These are phyloP conservation scores for Apophysomyces ossiformis DNA, from an alignment of 371 early-diverging fungal species.

Conservation along the genomic window DNA sequence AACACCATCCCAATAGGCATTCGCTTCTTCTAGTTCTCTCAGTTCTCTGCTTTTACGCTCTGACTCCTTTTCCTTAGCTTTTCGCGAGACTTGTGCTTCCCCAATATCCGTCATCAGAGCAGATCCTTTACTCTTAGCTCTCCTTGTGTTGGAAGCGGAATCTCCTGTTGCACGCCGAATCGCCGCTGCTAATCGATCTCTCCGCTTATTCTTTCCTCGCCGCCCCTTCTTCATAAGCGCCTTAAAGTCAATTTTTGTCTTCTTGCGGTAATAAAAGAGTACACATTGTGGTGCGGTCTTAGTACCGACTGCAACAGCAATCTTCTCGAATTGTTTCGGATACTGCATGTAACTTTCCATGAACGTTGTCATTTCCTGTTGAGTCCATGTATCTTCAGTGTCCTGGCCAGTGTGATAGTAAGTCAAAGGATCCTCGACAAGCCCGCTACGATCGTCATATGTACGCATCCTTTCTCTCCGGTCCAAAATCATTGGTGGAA, in stretches of 20 bases:
- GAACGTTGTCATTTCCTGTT: slow-evolving; percentile 81
- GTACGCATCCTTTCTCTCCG: slow-evolving; percentile 60
- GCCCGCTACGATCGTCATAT: slow-evolving; percentile 67
- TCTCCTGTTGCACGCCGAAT: slow-evolving; percentile 48
- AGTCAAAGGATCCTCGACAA: slow-evolving; percentile 62
- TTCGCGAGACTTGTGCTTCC: slow-evolving; percentile 57
- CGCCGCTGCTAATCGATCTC: slow-evolving; percentile 50
- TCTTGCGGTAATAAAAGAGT: slow-evolving; percentile 90
- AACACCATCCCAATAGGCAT: slow-evolving; percentile 45
- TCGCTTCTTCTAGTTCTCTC: slow-evolving; percentile 48
- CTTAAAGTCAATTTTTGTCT: slow-evolving; percentile 86
- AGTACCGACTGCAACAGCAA: slow-evolving; percentile 72
- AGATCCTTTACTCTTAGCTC: slow-evolving; percentile 65
- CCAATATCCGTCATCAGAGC: slow-evolving; percentile 69
- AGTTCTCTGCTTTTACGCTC: slow-evolving; percentile 48
- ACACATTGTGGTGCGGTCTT: slow-evolving; percentile 90
- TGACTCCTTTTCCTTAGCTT: slow-evolving; percentile 53
- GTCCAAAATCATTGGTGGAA: slow-evolving; percentile 79
- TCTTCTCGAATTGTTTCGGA: slow-evolving; percentile 92
- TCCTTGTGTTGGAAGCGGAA: slow-evolving; percentile 26
- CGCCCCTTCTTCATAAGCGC: slow-evolving; percentile 62
- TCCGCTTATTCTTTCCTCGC: slow-evolving; percentile 50
- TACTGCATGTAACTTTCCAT: slow-evolving; percentile 75
- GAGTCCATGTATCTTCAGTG: slow-evolving; percentile 77
- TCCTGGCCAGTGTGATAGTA: slow-evolving; percentile 67